Evolutionary conservation across 495 filamentous ascomycete genomes (phyloP), one percentile per base, ranked within the genome.

Genomic region (Stereocaulon alpinum): DNA sequence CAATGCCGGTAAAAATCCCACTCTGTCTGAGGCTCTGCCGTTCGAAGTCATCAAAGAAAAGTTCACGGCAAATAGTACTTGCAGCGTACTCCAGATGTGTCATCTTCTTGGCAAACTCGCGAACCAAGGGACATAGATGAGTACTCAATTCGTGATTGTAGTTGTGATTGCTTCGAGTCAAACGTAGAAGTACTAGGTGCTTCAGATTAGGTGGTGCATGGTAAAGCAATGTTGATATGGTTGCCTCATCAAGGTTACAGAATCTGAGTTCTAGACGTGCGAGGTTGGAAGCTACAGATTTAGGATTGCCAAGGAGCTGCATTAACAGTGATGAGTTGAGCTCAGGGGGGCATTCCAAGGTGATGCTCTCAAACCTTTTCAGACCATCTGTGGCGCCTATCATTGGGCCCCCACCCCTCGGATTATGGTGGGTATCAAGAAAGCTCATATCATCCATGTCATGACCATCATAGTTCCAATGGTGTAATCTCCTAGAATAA

Each of bases 21-120:
- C 61, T 60, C 15, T 62, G 37, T 41, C 44, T 50, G 18, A 64
- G 34, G 18, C 55, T 55, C 14, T 58, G 30, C 22, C 49, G 58
- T 32, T 64, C 63, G 24, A 37, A 9, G 20, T 64, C 55, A 44
- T 64, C 59, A 14, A 64, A 64, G 34, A 64, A 64, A 2, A 64
- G 42, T 40, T 64, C 54, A 18, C 63, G 44, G 54, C 63, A 65
- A 29, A 65, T 40, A 22, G 43, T 40, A 30, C 3, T 0, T n/a
- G 63, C 60, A 29, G 45, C 63, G 41, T 50, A 62, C 17, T 62
- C 60, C 11, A 65, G 40, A 53, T 65, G 56, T 11, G 47, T 51
- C 20, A 65, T 54, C 4, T 56, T 59, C 20, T 56, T 62, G 27
- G 47, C 42, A 41, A 62, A 65, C 5, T 56, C 57, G 37, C 59